Evolutionary conservation across 495 filamentous ascomycete species (phyloP).

Genomic region (Terfezia claveryi): DNA sequence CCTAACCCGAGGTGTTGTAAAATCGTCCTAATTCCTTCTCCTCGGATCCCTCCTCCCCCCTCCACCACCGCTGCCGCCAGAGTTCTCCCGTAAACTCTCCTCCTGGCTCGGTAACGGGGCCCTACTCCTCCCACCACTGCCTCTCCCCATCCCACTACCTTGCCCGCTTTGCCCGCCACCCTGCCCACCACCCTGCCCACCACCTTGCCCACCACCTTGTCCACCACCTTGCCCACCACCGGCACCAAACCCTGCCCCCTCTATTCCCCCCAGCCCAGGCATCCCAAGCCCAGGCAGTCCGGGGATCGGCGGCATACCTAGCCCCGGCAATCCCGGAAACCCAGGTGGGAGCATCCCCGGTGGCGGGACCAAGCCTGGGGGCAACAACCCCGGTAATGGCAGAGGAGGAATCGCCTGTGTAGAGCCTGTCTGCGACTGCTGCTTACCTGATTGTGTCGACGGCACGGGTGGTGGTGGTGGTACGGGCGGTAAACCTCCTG

Average conservation of each 20-base stretch:
- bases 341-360: conserved; percentile 29
- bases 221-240: conserved; percentile 11
- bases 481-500: conserved; percentile 24
- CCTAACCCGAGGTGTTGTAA: background rate
- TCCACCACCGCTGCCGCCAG: conserved; percentile 5
- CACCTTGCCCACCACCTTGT: conserved; percentile 7
- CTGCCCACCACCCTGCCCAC: conserved; percentile 8
- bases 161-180: conserved; percentile 11
- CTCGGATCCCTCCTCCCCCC: background rate
- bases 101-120: conserved; percentile 61
- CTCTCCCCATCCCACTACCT: conserved; percentile 8
- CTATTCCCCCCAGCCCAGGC: conserved; percentile 18
- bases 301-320: conserved; percentile 16
- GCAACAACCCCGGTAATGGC: conserved; percentile 23
- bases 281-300: conserved; percentile 19
- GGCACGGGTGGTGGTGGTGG: conserved; percentile 24
- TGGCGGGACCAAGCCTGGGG: conserved; percentile 29
- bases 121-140: conserved; percentile 25
- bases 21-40: background rate
- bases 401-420: conserved; percentile 12
- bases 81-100: conserved; percentile 52
- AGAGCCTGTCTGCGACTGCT: background rate
- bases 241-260: conserved; percentile 22
- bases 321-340: conserved; percentile 26
- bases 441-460: conserved; percentile 1